Evolutionary conservation across 2,329 filamentous ascomycete species (phyloP).

Genomic region (Mycogone perniciosa): DNA sequence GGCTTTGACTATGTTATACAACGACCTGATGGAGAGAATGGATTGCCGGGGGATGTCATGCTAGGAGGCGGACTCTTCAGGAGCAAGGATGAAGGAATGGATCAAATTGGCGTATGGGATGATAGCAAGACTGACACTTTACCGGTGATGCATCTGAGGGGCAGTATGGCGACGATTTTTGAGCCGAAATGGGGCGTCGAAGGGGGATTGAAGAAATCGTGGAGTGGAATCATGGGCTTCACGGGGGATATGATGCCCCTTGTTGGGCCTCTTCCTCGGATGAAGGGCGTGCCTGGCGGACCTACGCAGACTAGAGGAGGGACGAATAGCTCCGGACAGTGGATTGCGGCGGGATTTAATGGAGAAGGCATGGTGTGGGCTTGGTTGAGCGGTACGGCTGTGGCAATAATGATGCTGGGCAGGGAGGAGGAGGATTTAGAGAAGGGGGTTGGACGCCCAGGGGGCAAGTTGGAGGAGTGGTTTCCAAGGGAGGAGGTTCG

Average conservation of each 20-base stretch:
- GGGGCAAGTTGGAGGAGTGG: constrained; percentile 33
- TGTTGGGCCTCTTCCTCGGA: constrained; percentile 37
- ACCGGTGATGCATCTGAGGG: constrained; percentile 33
- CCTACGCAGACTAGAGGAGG: not conserved
- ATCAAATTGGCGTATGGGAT: constrained; percentile 41
- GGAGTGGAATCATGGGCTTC: constrained; percentile 44
- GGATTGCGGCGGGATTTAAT: constrained; percentile 45
- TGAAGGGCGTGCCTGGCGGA: not conserved
- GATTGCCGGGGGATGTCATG: constrained; percentile 41
- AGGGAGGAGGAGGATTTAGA: constrained; percentile 27
- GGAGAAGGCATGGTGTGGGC: constrained; percentile 50
- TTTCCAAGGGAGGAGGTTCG: constrained; percentile 32
- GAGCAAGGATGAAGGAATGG: constrained; percentile 35
- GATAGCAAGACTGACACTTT: constrained; percentile 37
- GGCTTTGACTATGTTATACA: constrained; percentile 50
- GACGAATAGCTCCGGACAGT: constrained; percentile 32
- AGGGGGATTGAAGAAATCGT: constrained; percentile 32
- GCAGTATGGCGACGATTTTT: constrained; percentile 38
- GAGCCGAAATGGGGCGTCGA: constrained; percentile 30
- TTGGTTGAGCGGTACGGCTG: constrained; percentile 44
- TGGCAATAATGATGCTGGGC: constrained; percentile 41
- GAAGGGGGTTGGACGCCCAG: constrained; percentile 28
- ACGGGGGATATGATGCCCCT: constrained; percentile 45
- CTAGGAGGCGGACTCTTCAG: constrained; percentile 47
- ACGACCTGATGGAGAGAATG: constrained; percentile 27